Evolutionary conservation across 2,329 filamentous ascomycete species (phyloP).

Genomic region (Cercospora zeae-maydis): DNA sequence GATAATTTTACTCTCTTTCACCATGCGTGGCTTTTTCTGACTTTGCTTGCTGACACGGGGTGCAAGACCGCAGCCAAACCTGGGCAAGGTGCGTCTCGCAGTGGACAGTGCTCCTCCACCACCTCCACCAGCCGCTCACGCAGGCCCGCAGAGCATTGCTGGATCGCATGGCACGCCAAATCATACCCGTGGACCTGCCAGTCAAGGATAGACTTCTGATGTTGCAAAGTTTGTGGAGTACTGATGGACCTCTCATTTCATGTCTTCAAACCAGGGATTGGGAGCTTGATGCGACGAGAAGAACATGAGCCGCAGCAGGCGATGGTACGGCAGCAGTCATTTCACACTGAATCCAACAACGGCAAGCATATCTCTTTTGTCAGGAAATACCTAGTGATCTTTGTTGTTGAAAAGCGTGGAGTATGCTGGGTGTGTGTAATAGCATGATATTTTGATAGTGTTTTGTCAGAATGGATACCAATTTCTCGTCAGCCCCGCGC

Average conservation of each 20-base stretch:
- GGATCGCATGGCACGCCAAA: conserved; percentile 21
- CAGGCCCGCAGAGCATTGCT: not conserved
- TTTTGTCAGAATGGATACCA: conserved; percentile 3
- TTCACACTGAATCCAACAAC: conserved; percentile 15
- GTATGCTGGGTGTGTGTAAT: conserved; percentile 16
- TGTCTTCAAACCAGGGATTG: conserved; percentile 12
- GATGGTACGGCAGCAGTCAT: conserved; percentile 12
- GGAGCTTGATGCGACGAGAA: not conserved
- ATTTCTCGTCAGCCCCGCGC: not conserved
- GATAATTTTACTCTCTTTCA: conserved; percentile 18
- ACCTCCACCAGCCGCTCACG: not conserved
- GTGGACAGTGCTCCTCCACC: not conserved
- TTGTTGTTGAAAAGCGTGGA: conserved; percentile 17
- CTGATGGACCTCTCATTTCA: conserved; percentile 10
- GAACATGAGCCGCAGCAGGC: conserved; percentile 1
- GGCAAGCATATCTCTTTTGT: conserved; percentile 19
- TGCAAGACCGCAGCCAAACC: conserved; percentile 13
- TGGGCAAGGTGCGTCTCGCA: not conserved
- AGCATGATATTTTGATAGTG: conserved; percentile 15
- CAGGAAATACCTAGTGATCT: not conserved
- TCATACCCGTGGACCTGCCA: conserved; percentile 28
- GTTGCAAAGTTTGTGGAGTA: conserved; percentile 18
- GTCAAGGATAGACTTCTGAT: conserved; percentile 24
- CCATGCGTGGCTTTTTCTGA: conserved; percentile 6
- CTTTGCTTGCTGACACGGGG: conserved; percentile 17